phyloP scores from a whole-genome alignment of 768 basidiomycete genomes.

The Mycena leptocephala region DNA sequence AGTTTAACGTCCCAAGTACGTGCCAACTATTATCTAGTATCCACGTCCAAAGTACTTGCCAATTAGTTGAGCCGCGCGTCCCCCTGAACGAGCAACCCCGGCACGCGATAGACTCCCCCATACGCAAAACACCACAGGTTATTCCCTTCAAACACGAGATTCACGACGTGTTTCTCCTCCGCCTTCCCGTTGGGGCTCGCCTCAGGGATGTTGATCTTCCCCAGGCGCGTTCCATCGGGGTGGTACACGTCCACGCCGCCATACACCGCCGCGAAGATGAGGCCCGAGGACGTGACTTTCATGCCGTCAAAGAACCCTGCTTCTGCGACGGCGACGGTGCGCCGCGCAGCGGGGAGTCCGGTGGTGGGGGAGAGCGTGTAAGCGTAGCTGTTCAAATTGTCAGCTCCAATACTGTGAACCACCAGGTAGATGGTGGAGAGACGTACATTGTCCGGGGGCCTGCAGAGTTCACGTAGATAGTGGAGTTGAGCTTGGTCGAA shows the following conservation, averaged over 20 bases:
- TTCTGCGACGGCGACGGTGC: conserved; percentile 20
- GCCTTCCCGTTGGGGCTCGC: conserved; percentile 21
- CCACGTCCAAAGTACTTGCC: too few relatives aligned
- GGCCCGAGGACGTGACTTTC: conserved; percentile 13
- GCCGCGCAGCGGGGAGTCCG: conserved; percentile 13
- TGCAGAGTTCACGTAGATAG: conserved; percentile 7
- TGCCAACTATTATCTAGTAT: too few relatives aligned
- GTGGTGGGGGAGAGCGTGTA: conserved; percentile 21
- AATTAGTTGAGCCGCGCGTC: neutral
- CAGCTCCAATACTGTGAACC: neutral
- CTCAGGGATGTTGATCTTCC: conserved; percentile 15
- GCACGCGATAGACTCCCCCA: conserved; percentile 14
- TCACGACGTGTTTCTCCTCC: conserved; percentile 21
- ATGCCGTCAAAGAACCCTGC: conserved; percentile 14
- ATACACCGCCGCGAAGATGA: conserved; percentile 15
- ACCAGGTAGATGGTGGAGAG: too few relatives aligned
- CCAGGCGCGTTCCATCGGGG: conserved; percentile 22
- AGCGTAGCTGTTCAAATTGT: neutral
- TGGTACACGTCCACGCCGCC: conserved; percentile 26
- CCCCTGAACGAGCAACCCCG: conserved; percentile 1
- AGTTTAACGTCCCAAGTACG: too few relatives aligned
- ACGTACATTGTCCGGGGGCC: conserved; percentile 20
- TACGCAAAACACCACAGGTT: conserved; percentile 21
- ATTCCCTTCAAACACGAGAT: conserved; percentile 17
- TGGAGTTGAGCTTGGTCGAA: neutral